A percentile compares a stretch with the other conserved stretches of the same genome.
Evolutionary conservation across 108 stramenopile genomes (phyloP).

Genomic region (Seminavis robusta): DNA sequence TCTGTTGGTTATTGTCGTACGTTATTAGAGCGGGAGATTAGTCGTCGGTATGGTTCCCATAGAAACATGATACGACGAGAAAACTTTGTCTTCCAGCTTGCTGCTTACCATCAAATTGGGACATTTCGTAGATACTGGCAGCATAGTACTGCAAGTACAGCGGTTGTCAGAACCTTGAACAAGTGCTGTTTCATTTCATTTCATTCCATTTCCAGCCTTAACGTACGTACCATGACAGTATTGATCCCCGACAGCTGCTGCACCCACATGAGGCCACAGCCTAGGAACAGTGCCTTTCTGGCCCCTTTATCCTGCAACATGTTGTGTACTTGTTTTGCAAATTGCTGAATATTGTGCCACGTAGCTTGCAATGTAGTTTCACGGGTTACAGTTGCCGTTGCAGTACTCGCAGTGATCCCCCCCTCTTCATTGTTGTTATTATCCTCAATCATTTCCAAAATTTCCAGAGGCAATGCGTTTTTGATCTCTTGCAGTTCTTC

Average conservation of each 20-base stretch:
- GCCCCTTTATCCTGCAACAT: conserved; percentile 26
- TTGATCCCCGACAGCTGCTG: conserved; percentile 90
- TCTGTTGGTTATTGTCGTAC: too few relatives aligned
- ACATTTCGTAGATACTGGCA: conserved; percentile 81
- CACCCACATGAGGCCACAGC: conserved; percentile 82
- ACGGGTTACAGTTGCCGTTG: neutral
- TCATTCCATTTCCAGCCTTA: too few relatives aligned
- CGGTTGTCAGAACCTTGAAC: too few relatives aligned
- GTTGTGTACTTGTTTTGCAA: neutral
- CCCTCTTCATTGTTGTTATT: neutral
- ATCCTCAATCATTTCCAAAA: neutral
- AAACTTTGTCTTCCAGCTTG: too few relatives aligned
- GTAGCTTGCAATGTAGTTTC: too few relatives aligned
- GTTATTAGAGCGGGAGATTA: too few relatives aligned
- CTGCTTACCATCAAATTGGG: conserved; percentile 77
- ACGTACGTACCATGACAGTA: conserved; percentile 93
- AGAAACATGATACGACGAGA: too few relatives aligned
- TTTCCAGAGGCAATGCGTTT: conserved; percentile 1
- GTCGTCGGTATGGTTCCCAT: too few relatives aligned
- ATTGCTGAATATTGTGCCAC: neutral
- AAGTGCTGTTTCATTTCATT: too few relatives aligned
- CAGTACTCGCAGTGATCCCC: neutral
- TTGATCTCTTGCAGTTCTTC: conserved; percentile 44
- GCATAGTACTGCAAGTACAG: too few relatives aligned
- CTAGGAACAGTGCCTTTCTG: conserved; percentile 60